Evolutionary conservation across 2,329 filamentous ascomycete genomes (phyloP), one percentile per base, ranked within the genome.

Genomic region (Pseudogymnoascus sp.): DNA sequence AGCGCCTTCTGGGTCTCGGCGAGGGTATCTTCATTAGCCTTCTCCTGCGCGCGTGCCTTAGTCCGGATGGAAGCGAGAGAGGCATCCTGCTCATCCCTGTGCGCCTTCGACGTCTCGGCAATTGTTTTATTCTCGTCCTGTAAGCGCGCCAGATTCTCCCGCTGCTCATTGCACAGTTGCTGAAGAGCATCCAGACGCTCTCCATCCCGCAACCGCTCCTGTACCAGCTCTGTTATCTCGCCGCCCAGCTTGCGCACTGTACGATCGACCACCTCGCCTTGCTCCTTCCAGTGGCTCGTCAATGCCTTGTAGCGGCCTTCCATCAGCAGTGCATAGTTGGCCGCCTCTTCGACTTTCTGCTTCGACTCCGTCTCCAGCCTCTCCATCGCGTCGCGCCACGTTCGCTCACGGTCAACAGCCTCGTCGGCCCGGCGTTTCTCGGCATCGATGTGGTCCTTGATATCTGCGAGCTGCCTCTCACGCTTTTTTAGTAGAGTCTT

Each of bases 111-210:
- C 66, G 83, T 76, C 55, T 75, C 75, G 14, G 75, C 74, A 64
- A 91, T 84, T 14, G 82, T 81, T 29, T 83, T 80, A 69, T 90
- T 89, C 69, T 88, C 81, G 59, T 80, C 78, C 63, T 76, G 75
- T 23, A 87, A 76, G 63, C 83, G 78, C 63, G 83, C 81, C 63
- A 89, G 81, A 68, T 90, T 89, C 69, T 82, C 80, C 66, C 89
- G 83, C 71, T 91, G 85, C 74, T 92, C 88, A 66, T 91, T 87
- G 71, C 84, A 87, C 33, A 92, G 79, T 64, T 89, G 85, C 60
- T 85, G 80, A 60, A 91, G 77, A 33, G 83, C 84, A 65, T 77
- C 80, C 67, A 89, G 85, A 74, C 81, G 84, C 70, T 82, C 80
- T 68, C 87, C 84, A 69, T 90, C 86, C 60, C 76, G 77, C 65